phyloP scores from a whole-genome alignment of 345 rosid species.

The Dovyalis caffra region DNA sequence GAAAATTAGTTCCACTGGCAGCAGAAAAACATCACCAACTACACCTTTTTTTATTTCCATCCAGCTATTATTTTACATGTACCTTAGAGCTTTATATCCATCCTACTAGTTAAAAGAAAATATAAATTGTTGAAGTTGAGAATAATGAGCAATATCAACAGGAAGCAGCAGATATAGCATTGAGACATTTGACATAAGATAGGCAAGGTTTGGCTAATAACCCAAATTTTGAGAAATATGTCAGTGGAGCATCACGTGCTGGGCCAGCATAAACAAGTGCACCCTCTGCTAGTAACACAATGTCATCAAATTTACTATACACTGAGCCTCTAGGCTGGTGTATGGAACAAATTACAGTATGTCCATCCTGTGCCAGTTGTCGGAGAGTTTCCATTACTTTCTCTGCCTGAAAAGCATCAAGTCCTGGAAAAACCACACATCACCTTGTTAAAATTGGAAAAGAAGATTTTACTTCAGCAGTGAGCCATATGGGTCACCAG shows the following conservation, averaged over 20 bases:
- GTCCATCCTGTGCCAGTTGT: slow-evolving; percentile 89
- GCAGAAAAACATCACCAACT: neutral
- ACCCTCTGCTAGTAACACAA: slow-evolving; percentile 80
- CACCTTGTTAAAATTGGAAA: neutral
- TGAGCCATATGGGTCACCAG: slow-evolving; percentile 3
- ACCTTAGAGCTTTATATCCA: neutral
- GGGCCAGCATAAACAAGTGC: slow-evolving; percentile 84
- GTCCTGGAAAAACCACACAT: slow-evolving; percentile 53
- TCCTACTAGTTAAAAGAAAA: neutral
- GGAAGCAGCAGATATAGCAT: neutral
- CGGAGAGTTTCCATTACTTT: slow-evolving; percentile 93
- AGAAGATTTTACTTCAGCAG: slow-evolving; percentile 9
- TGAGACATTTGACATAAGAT: neutral
- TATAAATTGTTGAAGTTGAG: neutral
- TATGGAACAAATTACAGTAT: slow-evolving; percentile 94
- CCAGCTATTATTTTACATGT: neutral
- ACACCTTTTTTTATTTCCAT: neutral
- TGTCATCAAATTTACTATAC: slow-evolving; percentile 84
- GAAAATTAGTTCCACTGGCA: neutral
- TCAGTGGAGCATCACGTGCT: slow-evolving; percentile 72
- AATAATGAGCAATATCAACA: neutral
- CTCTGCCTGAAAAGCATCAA: slow-evolving; percentile 98
- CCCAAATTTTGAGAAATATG: slow-evolving; percentile 86
- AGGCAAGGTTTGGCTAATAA: slow-evolving; percentile 35
- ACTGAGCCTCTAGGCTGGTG: slow-evolving; percentile 98